A percentile compares a stretch with the other conserved stretches of the same genome.
These are phyloP conservation scores for Tinospora cordifolia DNA, from an alignment of 164 flowering plant genomes.

Conservation along the genomic window DNA sequence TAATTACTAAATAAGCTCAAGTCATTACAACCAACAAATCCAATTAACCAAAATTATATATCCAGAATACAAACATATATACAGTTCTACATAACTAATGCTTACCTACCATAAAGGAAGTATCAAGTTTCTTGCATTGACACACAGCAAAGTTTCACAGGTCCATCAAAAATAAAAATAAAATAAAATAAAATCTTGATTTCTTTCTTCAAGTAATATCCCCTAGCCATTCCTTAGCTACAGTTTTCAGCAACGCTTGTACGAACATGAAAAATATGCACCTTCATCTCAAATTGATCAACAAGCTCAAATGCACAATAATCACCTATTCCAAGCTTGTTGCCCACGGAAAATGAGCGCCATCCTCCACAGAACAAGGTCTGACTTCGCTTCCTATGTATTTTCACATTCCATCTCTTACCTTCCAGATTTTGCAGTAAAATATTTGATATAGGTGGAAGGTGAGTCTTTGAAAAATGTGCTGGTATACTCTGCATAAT, in stretches of 20 bases:
- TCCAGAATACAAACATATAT: not conserved
- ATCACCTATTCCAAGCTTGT: constrained; percentile 7
- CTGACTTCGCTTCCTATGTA: not conserved
- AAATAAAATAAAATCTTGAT: not conserved
- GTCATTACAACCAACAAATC: not conserved
- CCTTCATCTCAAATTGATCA: not conserved
- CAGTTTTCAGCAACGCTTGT: not conserved
- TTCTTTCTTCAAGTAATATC: not conserved
- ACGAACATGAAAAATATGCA: constrained; percentile 6
- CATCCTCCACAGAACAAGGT: not conserved
- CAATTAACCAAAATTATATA: too few species aligned
- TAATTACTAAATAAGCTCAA: too few species aligned
- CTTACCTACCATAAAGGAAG: not conserved
- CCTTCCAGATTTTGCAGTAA: constrained; percentile 10
- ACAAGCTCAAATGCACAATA: constrained; percentile 11
- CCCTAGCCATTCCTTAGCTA: not conserved
- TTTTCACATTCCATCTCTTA: constrained; percentile 12
- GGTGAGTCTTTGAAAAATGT: constrained; percentile 8
- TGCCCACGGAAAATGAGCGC: not conserved
- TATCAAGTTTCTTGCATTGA: not conserved
- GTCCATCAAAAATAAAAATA: too few species aligned
- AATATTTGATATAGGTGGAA: not conserved
- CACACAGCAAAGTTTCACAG: not conserved
- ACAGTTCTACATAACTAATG: not conserved
- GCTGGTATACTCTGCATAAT: constrained; percentile 12